Conservation (phyloP, 768 basidiomycete species). For the Hypholoma sublateritium region DNA sequence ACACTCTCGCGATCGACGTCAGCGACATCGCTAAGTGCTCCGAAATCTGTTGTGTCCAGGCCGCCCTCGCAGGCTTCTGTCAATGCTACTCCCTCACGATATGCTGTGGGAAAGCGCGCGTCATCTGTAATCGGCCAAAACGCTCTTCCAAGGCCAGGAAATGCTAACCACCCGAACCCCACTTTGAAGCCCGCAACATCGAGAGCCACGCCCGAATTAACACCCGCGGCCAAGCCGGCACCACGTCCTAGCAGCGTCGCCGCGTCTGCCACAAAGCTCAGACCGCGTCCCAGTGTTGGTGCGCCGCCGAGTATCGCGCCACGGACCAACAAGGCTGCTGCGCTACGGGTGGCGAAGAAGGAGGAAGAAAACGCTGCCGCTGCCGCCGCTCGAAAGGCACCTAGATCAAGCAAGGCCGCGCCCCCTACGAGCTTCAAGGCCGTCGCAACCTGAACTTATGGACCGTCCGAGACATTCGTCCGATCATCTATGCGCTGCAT, state of each 20-base stretch:
- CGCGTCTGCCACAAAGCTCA: constrained; percentile 25
- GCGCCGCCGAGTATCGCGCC: constrained; percentile 64
- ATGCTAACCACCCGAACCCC: neutral
- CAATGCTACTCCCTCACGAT: constrained; percentile 12
- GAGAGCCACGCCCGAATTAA: neutral
- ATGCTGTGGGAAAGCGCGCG: constrained; percentile 34
- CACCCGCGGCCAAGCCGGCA: constrained; percentile 3
- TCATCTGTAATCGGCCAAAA: constrained; percentile 36
- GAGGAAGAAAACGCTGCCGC: constrained; percentile 48
- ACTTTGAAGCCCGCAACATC: neutral
- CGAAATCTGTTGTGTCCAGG: constrained; percentile 16
- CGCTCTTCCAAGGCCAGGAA: neutral
- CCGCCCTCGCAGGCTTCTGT: constrained; percentile 31
- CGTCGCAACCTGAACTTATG: constrained; percentile 19
- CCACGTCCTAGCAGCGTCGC: constrained; percentile 6
- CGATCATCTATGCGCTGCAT: neutral
- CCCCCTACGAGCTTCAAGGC: constrained; percentile 41
- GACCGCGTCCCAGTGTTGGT: constrained; percentile 54
- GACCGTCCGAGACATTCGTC: neutral
- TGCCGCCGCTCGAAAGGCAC: constrained; percentile 38
- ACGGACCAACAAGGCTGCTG: constrained; percentile 72
- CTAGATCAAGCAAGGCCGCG: constrained; percentile 24
- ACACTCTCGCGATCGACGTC: constrained; percentile 47
- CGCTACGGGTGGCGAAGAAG: constrained; percentile 68
- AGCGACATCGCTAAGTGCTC: constrained; percentile 26